A percentile compares a stretch with the other conserved stretches of the same genome.
These are phyloP conservation scores for Pneumocystis sp. DNA, from an alignment of 1,139 yeast species.

Conservation along the genomic window DNA sequence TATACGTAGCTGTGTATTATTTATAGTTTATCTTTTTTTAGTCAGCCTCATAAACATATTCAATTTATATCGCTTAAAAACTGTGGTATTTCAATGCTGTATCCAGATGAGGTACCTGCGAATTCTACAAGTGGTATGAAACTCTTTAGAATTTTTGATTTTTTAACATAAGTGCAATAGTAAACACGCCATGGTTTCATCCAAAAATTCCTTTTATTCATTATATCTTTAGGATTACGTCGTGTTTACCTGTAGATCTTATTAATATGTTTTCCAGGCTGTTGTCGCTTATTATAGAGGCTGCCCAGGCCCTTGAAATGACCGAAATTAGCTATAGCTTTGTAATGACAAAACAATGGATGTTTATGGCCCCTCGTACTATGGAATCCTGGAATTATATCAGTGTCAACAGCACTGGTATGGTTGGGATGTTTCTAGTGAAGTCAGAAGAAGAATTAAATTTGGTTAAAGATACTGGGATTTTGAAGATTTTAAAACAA, in stretches of 20 bases:
- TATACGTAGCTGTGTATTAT: neutral
- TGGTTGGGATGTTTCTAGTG: conserved; percentile 62
- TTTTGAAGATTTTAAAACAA: conserved; percentile 32
- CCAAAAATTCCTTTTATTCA: conserved; percentile 65
- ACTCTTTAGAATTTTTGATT: neutral
- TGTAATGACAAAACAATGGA: conserved; percentile 64
- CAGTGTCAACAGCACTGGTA: conserved; percentile 69
- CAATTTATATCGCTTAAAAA: conserved; percentile 56
- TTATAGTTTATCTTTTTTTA: conserved; percentile 18
- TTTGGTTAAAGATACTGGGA: conserved; percentile 19
- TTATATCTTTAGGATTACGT: conserved; percentile 48
- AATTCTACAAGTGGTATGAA: conserved; percentile 19
- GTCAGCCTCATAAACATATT: conserved; percentile 82
- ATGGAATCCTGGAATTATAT: conserved; percentile 21
- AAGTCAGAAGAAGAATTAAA: conserved; percentile 42
- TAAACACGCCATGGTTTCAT: conserved; percentile 41
- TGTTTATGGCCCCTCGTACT: conserved; percentile 74
- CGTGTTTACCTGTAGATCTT: conserved; percentile 30
- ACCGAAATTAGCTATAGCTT: conserved; percentile 52
- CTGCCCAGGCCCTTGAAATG: conserved; percentile 34
- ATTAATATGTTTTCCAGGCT: conserved; percentile 55
- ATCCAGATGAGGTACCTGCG: conserved; percentile 33
- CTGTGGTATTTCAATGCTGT: conserved; percentile 32
- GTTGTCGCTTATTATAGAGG: conserved; percentile 54
- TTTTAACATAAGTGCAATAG: conserved; percentile 10